Base-by-base conservation (phyloP, 495 filamentous ascomycete genomes). In the Penicillium tannophilum region DNA sequence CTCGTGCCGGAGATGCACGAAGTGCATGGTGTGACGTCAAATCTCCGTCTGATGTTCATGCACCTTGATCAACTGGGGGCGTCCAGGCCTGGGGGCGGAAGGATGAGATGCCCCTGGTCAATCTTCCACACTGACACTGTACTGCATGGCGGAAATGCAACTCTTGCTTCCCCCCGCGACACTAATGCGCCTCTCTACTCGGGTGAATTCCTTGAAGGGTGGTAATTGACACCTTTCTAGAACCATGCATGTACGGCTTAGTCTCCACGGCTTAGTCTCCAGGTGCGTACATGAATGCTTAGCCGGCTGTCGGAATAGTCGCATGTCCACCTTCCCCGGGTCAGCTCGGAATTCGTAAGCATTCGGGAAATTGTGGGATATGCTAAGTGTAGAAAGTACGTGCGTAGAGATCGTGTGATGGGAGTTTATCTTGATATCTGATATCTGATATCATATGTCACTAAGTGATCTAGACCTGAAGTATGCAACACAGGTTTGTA, bases 121-220 rank as follows among this genome's bases (percentile, higher is more conserved):
- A 16, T 41, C 16, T 55, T 23, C 20, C 20, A 16, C 19, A 30
- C n/a, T 56, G 28, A 58, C 60, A 68, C 63, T 59, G 63, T 58
- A 59, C 35, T 61, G 52, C 54, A 63, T 44, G 43, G 28, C 64
- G 64, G 67, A 56, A 59, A 50, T 74, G 72, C 65, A 68, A 16
- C 60, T 51, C 47, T 9, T 64, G 48, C 68, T 72, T 74, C 71
- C 72, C 69, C 72, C 69, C 72, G 69, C 59, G 12, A 49, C 67
- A 65, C 72, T 72, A 71, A 74, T 74, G 68, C 66, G 63, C 60
- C 44, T 33, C 44, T 63, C 55, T 48, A 64, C 59, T 57, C 63
- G 61, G 67, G 60, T 59, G 60, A 20, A 54, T 48, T 56, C 65
- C 56, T 36, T 63, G 55, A 47, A 51, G 59, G 53, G 62, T 52